phyloP scores from a whole-genome alignment of 139 green algal genomes.

The Medakamo hakoo region DNA sequence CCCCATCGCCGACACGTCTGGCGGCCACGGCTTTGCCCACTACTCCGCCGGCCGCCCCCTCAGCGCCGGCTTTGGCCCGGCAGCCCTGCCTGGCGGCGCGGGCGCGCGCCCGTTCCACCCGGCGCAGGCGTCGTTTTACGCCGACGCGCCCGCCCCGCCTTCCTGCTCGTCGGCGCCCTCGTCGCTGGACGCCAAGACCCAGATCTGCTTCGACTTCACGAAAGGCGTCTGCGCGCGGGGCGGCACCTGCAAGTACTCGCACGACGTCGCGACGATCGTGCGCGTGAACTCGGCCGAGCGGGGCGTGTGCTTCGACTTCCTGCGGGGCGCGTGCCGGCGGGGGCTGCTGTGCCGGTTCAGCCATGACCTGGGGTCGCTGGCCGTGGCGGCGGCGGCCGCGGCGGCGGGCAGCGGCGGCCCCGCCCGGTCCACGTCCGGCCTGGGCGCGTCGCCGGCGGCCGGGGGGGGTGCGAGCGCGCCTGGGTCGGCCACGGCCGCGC shows the following conservation, averaged over 20 bases:
- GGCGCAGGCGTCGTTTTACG: not conserved
- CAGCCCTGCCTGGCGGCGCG: too few species aligned
- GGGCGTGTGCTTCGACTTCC: conserved; percentile 81
- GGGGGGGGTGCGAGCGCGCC: not conserved
- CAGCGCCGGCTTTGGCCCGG: not conserved
- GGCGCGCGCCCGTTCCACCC: not conserved
- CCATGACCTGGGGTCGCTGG: conserved; percentile 61
- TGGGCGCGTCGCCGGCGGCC: not conserved
- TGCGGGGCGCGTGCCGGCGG: conserved; percentile 55
- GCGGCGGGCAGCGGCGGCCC: not conserved
- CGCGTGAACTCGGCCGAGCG: conserved; percentile 61
- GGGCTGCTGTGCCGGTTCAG: conserved; percentile 72
- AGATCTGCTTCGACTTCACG: conserved; percentile 85
- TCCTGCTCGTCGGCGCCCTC: too few species aligned
- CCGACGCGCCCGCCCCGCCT: not conserved
- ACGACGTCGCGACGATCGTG: conserved; percentile 63
- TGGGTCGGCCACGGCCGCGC: not conserved
- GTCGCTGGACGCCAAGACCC: conserved; percentile 12
- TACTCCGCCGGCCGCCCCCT: not conserved
- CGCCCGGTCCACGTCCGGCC: not conserved
- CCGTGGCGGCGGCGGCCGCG: conserved; percentile 20
- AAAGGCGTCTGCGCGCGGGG: conserved; percentile 59
- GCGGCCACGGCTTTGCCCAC: not conserved
- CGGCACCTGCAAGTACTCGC: conserved; percentile 64
- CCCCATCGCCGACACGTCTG: not conserved